Evolutionary conservation across 2,329 filamentous ascomycete genomes (phyloP), one percentile per base, ranked within the genome.

Genomic region (Epichloe elymi): DNA sequence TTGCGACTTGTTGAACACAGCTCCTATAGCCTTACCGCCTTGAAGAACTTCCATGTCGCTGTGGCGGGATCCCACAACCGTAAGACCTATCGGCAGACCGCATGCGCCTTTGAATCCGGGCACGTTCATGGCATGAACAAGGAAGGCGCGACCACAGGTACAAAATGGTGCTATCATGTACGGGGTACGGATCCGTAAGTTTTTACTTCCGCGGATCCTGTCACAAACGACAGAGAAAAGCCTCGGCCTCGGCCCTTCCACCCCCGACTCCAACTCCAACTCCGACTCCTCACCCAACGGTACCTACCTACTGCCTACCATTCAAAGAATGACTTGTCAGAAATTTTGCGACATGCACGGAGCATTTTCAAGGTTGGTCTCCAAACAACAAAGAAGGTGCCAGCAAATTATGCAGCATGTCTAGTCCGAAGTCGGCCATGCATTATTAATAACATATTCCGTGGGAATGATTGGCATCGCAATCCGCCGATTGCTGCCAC

Each of bases 1-100:
- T 17, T 37, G 30, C 14, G 17, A 19, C 3, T 5, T 20, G 33
- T 52, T 50, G 26, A 70, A 70, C 2, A 70, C 53, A 30, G 58
- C 54, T 1, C 65, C 68, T 0, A 70, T 61, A 7, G 58, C 60
- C 43, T 69, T 69, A n/a, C 67, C 67, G 0, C 70, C 70, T 39
- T 62, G 60, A 38, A 77, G 58, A 19, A 76, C 63, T 47, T 70
- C 66, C 39, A 67, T 61, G 57, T 79, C 74, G 2, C 58, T 61
- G 55, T 72, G 78, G 5, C 75, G 62, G 1, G 71, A 65, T 1
- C 70, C 70, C 0, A 80, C 71, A 0, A 80, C 61, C 0, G 74
- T 76, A 14, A 82, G 52, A 0, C 82, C 82, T 38, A 85, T 71
- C 0, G 82, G 82, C 70, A 85, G 67, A 17, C 60, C 63, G n/a